Conservation (phyloP, 345 rosid species). For the Litchi chinensis region DNA sequence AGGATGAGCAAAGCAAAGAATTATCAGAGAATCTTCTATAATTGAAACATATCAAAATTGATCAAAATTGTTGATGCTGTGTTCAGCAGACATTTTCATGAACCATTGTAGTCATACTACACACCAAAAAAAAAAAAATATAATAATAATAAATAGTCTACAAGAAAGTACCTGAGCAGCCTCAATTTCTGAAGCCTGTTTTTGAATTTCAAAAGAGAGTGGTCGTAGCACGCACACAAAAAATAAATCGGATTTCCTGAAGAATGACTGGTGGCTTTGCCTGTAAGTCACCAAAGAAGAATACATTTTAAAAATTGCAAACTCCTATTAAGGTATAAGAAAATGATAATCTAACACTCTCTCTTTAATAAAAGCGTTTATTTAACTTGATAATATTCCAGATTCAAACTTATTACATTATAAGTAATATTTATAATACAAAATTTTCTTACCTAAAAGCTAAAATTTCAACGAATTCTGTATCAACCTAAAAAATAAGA, state of each 20-base stretch:
- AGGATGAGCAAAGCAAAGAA: too few species aligned
- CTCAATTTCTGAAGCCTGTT: conserved; percentile 59
- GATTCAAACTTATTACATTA: too few species aligned
- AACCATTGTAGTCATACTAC: too few species aligned
- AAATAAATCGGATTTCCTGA: conserved; percentile 57
- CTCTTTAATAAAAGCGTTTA: background rate
- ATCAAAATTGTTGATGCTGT: too few species aligned
- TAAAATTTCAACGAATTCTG: conserved; percentile 66
- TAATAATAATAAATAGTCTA: too few species aligned
- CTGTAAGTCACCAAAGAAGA: conserved; percentile 29
- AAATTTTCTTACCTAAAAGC: conserved; percentile 52
- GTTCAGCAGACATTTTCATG: too few species aligned
- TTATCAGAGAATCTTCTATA: background rate
- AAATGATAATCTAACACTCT: background rate
- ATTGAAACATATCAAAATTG: background rate
- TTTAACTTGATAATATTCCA: too few species aligned
- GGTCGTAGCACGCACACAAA: conserved; percentile 61
- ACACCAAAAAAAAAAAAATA: too few species aligned
- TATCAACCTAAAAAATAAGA: conserved; percentile 46
- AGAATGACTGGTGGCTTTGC: conserved; percentile 62
- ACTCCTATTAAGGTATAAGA: background rate
- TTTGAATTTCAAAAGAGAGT: conserved; percentile 40
- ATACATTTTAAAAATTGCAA: background rate
- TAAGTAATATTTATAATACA: too few species aligned
- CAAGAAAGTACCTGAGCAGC: conserved; percentile 52